phyloP scores from a whole-genome alignment of 2,329 filamentous ascomycete species.

The Acephala macrosclerotiorum region DNA sequence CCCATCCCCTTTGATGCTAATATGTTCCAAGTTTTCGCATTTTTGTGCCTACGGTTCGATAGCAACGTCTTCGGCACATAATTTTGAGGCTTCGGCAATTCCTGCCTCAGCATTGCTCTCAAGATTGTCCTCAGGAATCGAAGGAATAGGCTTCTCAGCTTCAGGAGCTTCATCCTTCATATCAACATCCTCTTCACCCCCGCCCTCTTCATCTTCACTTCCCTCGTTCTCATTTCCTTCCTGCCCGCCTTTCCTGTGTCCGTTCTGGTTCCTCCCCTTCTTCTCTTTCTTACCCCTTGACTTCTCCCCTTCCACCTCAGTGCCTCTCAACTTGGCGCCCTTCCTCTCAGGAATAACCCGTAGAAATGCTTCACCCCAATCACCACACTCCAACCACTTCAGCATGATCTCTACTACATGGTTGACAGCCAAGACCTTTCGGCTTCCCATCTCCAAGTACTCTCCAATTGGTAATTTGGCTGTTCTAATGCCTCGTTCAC shows the following conservation, averaged over 20 bases:
- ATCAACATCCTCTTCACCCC: slow-evolving; percentile 10
- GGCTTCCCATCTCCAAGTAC: slow-evolving; percentile 88
- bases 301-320: too few species aligned
- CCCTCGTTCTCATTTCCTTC: slow-evolving; percentile 12
- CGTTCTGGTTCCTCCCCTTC: too few species aligned
- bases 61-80: neutral
- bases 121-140: neutral
- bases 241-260: slow-evolving; percentile 21
- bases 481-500: slow-evolving; percentile 79
- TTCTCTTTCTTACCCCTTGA: too few species aligned
- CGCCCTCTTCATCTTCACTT: slow-evolving; percentile 16
- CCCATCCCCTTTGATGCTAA: neutral
- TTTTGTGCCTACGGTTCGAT: neutral
- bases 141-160: neutral
- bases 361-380: slow-evolving; percentile 92
- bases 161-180: neutral
- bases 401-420: slow-evolving; percentile 98
- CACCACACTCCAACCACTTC: slow-evolving; percentile 85
- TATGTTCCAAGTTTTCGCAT: neutral
- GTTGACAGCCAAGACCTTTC: slow-evolving; percentile 89
- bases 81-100: neutral
- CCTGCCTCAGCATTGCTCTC: neutral
- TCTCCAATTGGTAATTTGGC: slow-evolving; percentile 95
- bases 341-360: slow-evolving; percentile 91
- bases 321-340: slow-evolving; percentile 70